Evolutionary conservation across 495 filamentous ascomycete species (phyloP).

Genomic region (Neurospora tetrasperma): DNA sequence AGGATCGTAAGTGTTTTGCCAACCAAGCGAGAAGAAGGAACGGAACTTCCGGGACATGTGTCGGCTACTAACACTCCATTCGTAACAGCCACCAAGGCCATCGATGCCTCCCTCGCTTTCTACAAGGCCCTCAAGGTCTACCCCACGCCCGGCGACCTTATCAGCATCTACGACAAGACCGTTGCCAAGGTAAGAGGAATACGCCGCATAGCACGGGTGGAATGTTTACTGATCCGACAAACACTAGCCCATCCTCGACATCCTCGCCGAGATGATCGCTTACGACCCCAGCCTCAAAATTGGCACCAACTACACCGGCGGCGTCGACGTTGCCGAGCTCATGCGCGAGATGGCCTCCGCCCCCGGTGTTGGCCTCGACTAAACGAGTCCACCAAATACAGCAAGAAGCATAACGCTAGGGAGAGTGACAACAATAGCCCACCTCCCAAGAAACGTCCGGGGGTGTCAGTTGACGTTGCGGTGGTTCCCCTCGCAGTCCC

Average conservation of each 20-base stretch:
- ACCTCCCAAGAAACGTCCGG: neutral
- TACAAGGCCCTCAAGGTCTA: conserved; percentile 99
- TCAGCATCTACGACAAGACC: conserved; percentile 95
- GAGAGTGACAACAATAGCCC: neutral
- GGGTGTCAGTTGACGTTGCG: neutral
- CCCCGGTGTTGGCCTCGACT: conserved; percentile 37
- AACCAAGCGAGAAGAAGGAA: neutral
- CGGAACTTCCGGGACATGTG: neutral
- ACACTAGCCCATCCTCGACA: conserved; percentile 71
- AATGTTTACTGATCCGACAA: neutral
- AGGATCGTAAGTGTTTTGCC: conserved; percentile 30
- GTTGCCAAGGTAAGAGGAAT: conserved; percentile 61
- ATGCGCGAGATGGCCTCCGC: conserved; percentile 26
- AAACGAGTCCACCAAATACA: conserved; percentile 6
- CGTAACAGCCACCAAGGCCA: conserved; percentile 50
- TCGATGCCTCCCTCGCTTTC: conserved; percentile 88
- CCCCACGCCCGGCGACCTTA: conserved; percentile 82
- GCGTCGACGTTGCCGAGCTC: conserved; percentile 23
- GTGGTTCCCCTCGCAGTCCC: neutral
- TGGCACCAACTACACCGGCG: conserved; percentile 35
- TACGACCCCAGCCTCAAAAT: conserved; percentile 66
- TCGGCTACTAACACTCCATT: neutral
- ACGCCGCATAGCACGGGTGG: neutral
- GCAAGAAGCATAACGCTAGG: neutral
- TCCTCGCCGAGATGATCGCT: conserved; percentile 96